These are phyloP conservation scores for Prosopis cineraria DNA, from an alignment of 306 rosid genomes.

Conservation along the genomic window DNA sequence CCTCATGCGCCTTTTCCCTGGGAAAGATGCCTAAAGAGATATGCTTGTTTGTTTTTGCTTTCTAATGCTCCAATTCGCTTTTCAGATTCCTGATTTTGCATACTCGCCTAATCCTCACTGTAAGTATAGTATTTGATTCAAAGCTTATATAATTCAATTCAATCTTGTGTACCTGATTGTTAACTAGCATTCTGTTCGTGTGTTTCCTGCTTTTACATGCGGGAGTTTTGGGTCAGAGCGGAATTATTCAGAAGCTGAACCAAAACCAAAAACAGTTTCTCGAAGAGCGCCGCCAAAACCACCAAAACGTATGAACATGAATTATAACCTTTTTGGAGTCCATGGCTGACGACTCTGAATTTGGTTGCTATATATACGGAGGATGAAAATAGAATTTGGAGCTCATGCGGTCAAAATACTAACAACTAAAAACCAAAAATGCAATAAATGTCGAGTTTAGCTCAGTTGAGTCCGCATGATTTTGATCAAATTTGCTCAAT, in stretches of 20 bases:
- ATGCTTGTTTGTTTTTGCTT: constrained; percentile 29
- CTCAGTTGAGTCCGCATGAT: constrained; percentile 38
- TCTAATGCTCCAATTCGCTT: constrained; percentile 42
- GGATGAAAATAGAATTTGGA: constrained; percentile 42
- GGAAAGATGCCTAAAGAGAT: constrained; percentile 26
- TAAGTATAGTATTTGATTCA: constrained; percentile 68
- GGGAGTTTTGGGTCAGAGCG: constrained; percentile 93
- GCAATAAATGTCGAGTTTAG: constrained; percentile 45
- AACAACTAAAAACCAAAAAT: constrained; percentile 43
- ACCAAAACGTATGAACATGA: constrained; percentile 74
- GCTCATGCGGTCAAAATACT: constrained; percentile 40
- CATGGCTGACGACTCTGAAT: constrained; percentile 48
- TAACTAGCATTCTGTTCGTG: not conserved
- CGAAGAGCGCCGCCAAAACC: constrained; percentile 65
- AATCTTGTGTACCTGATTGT: constrained; percentile 2
- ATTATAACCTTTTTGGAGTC: constrained; percentile 51
- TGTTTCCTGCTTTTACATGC: constrained; percentile 48
- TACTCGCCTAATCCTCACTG: constrained; percentile 98
- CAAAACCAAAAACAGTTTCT: constrained; percentile 63
- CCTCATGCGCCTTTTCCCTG: constrained; percentile 9
- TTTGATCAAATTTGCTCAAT: constrained; percentile 36
- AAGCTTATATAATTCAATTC: constrained; percentile 25
- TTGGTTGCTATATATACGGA: constrained; percentile 50
- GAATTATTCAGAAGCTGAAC: constrained; percentile 80
- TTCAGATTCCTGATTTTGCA: constrained; percentile 96